Percentiles rank a stretch among this genome's conserved stretches.
These are phyloP conservation scores for Silene latifolia DNA, from an alignment of 148 eudicot genomes.

Conservation along the genomic window DNA sequence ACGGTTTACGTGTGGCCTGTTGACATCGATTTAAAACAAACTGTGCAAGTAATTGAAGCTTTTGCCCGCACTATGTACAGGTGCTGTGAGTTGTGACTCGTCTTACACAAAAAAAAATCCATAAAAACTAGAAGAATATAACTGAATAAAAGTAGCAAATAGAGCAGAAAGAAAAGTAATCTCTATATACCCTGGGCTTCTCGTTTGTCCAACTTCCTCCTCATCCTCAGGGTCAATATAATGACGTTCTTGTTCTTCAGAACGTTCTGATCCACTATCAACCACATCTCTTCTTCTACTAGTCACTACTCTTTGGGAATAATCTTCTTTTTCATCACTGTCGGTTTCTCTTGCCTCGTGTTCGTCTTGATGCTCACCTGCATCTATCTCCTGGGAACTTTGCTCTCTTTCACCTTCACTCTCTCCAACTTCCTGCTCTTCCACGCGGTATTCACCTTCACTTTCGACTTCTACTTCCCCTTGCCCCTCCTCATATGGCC, in stretches of 20 bases:
- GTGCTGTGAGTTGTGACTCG: not conserved
- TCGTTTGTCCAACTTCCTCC: constrained; percentile 84
- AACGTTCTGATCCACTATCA: constrained; percentile 87
- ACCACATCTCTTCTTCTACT: constrained; percentile 72
- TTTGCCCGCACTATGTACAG: too few relatives aligned
- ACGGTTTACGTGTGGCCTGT: not conserved
- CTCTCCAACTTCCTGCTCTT: constrained; percentile 57
- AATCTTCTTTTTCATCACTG: constrained; percentile 72
- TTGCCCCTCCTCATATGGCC: constrained; percentile 64
- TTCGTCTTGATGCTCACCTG: constrained; percentile 74
- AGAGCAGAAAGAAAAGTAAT: not conserved
- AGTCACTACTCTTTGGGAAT: constrained; percentile 66
- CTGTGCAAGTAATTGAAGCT: too few relatives aligned
- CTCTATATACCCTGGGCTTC: constrained; percentile 57
- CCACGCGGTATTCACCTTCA: constrained; percentile 69
- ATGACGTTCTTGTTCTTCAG: constrained; percentile 62
- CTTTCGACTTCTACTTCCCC: constrained; percentile 74
- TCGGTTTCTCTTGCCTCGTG: constrained; percentile 74
- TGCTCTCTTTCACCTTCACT: constrained; percentile 93
- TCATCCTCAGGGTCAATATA: constrained; percentile 82
- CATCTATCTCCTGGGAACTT: constrained; percentile 80
- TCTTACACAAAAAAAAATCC: constrained; percentile 1
- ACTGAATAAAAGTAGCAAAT: not conserved
- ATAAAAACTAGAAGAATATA: not conserved
- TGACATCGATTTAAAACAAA: too few relatives aligned